A percentile compares a stretch with the other conserved stretches of the same genome.
Evolutionary conservation across 768 basidiomycete species (phyloP).

Genomic region (Amyloporia xantha): DNA sequence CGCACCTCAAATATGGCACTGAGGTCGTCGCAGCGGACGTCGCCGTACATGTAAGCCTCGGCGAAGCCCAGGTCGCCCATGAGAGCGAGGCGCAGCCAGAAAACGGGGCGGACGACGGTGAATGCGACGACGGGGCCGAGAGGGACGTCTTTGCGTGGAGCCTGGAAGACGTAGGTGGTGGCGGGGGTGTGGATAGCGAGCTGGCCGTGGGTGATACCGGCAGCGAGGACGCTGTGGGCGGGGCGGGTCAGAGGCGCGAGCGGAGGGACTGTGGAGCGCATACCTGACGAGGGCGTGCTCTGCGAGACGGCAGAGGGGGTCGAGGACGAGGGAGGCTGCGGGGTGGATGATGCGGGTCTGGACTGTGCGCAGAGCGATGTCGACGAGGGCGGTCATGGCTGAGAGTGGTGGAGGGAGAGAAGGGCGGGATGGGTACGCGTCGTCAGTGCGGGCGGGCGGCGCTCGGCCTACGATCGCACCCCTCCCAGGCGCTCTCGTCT

Average conservation of each 20-base stretch:
- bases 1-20: conserved; percentile 55
- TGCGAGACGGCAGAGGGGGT: not conserved
- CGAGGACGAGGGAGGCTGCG: not conserved
- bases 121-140: conserved; percentile 7
- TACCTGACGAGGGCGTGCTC: not conserved
- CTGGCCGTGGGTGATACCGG: conserved; percentile 41
- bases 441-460: too few species aligned
- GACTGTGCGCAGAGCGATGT: not conserved
- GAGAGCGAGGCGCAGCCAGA: conserved; percentile 52
- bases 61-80: conserved; percentile 69
- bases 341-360: not conserved
- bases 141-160: conserved; percentile 5
- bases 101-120: conserved; percentile 31
- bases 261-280: not conserved
- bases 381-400: not conserved
- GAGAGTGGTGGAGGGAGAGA: not conserved
- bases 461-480: too few species aligned
- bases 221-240: conserved; percentile 18
- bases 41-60: conserved; percentile 76
- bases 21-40: conserved; percentile 64
- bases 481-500: too few species aligned
- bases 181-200: conserved; percentile 40
- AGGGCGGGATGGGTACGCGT: too few species aligned
- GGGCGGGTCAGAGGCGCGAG: not conserved
- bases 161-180: conserved; percentile 40